These are phyloP conservation scores for Kwoniella dendrophila DNA, from an alignment of 768 basidiomycete genomes.

Conservation along the genomic window DNA sequence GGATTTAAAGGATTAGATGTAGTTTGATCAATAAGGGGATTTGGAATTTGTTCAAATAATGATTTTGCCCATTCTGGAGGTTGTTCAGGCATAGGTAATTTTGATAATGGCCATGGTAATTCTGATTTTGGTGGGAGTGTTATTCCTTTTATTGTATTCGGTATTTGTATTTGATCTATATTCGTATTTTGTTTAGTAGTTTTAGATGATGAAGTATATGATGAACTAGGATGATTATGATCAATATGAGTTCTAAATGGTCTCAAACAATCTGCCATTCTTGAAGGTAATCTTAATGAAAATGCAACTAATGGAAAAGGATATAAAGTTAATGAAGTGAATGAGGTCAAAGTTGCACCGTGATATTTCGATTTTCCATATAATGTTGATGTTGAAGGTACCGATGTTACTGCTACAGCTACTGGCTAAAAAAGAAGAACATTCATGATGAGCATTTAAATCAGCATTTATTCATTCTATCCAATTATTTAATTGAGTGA, in stretches of 20 bases:
- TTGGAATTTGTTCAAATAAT: constrained; percentile 13
- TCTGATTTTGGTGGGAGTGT: constrained; percentile 7
- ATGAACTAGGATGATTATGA: not conserved
- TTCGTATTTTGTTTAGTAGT: not conserved
- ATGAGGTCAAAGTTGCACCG: constrained; percentile 91
- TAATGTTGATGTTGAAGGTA: constrained; percentile 4
- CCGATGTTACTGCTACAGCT: constrained; percentile 72
- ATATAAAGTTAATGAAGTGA: constrained; percentile 86
- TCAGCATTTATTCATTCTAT: too few species aligned
- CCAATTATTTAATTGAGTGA: too few species aligned
- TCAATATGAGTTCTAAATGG: constrained; percentile 11
- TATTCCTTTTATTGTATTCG: constrained; percentile 1
- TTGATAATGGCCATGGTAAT: constrained; percentile 18
- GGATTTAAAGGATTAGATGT: constrained; percentile 1
- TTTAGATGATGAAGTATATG: not conserved
- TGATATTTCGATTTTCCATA: constrained; percentile 61
- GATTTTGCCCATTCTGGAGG: constrained; percentile 16
- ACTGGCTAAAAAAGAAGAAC: constrained; percentile 66
- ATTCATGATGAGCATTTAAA: not conserved
- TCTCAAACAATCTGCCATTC: constrained; percentile 66
- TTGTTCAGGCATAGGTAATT: constrained; percentile 20
- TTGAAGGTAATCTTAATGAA: constrained; percentile 82
- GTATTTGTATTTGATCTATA: not conserved
- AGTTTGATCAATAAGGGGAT: not conserved
- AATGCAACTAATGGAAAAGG: constrained; percentile 87